phyloP scores from a whole-genome alignment of 2,329 filamentous ascomycete genomes.

The Talaromyces sp. region DNA sequence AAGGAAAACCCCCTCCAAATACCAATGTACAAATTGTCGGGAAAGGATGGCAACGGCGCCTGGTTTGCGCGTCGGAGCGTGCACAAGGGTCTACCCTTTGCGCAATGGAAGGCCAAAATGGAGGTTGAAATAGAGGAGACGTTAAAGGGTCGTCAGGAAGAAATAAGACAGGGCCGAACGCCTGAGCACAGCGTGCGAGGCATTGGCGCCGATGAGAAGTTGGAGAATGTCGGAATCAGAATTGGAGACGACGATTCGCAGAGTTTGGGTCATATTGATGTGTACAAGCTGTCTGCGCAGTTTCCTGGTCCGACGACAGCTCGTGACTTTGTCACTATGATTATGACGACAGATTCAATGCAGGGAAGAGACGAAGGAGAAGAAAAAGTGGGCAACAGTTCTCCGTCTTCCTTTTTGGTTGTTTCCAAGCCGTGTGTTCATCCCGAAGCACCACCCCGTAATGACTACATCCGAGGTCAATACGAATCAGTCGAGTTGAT shows the following conservation, averaged over 20 bases:
- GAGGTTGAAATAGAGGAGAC: slow-evolving; percentile 74
- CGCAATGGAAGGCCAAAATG: slow-evolving; percentile 70
- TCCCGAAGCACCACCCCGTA: slow-evolving; percentile 61
- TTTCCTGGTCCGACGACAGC: slow-evolving; percentile 86
- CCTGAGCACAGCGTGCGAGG: slow-evolving; percentile 75
- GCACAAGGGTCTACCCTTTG: slow-evolving; percentile 71
- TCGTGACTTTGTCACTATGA: slow-evolving; percentile 77
- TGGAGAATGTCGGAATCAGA: slow-evolving; percentile 45
- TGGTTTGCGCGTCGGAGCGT: slow-evolving; percentile 88
- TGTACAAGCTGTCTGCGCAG: slow-evolving; percentile 80
- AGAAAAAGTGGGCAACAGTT: slow-evolving; percentile 13
- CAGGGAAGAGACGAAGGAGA: slow-evolving; percentile 29
- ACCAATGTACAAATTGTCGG: slow-evolving; percentile 69
- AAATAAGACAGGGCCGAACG: slow-evolving; percentile 58
- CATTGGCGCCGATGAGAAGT: slow-evolving; percentile 70
- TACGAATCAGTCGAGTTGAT: slow-evolving; percentile 94
- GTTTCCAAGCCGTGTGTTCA: slow-evolving; percentile 80
- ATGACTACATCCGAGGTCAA: slow-evolving; percentile 72
- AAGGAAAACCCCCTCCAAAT: slow-evolving; percentile 72
- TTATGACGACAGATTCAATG: slow-evolving; percentile 56
- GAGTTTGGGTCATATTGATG: slow-evolving; percentile 35
- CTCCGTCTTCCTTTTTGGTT: slow-evolving; percentile 67
- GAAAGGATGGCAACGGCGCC: slow-evolving; percentile 73
- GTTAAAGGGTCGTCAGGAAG: slow-evolving; percentile 62
- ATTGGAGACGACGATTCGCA: neutral